Evolutionary conservation across 2,329 filamentous ascomycete genomes (phyloP), one percentile per base, ranked within the genome.

Genomic region (Tolypocladium tundrense): DNA sequence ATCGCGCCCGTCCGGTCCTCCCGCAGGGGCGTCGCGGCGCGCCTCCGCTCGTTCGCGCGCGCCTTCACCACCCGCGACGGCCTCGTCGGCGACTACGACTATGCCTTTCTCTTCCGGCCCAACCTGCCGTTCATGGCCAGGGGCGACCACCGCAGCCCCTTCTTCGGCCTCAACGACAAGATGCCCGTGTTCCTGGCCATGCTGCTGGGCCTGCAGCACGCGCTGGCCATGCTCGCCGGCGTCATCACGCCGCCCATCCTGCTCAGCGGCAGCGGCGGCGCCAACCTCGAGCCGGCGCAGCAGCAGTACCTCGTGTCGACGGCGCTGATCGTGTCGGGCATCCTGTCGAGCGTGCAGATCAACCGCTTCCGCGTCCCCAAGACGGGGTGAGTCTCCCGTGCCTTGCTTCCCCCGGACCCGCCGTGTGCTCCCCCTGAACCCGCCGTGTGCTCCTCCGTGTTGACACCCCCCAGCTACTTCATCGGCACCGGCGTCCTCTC

Each of bases 41-140:
- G 59, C 14, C 55, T 67, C 51, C 62, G 63, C 52, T 65, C 65
- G 27, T 42, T 71, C 24, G 61, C 59, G 39, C 74, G 72, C 59
- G 73, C 75, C 7, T 78, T 84, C 62, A 72, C 79, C 57, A 84
- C 81, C 52, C 85, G 77, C 60, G 81, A 91, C 1, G 92, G 92
- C 14, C 79, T 96, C 33, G 72, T 97, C 58, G 92, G 92, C 61
- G 80, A 85, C 65, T 97, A 97, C 72, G 88, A 97, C 79, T 97
- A 97, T 80, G 88, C 72, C 41, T 94, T 91, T 67, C 85, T 97
- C 45, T 96, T 97, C 78, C 84, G 77, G 27, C 89, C 84, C 1
- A 91, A 89, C 64, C 73, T 96, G 27, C 92, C 92, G 0, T 96
- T 96, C 72, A 85, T 94, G 79, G 85, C 82, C 69, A 68, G 82